phyloP scores from a whole-genome alignment of 1,139 yeast genomes.

The Pichia kudriavzevii region DNA sequence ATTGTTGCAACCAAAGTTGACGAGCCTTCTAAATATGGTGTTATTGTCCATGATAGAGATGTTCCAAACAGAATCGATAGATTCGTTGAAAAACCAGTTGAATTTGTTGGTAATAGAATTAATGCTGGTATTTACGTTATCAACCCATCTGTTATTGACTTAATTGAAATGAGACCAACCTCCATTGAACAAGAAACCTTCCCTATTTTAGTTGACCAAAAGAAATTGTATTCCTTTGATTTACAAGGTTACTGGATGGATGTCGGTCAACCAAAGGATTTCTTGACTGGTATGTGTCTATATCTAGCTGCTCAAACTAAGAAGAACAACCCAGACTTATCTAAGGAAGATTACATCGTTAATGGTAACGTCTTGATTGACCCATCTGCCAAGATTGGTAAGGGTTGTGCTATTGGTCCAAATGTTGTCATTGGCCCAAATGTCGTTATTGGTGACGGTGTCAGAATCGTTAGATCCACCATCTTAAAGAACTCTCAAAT shows the following conservation, averaged over 20 bases:
- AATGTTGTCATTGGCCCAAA: conserved; percentile 97
- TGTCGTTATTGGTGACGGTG: conserved; percentile 95
- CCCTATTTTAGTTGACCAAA: conserved; percentile 89
- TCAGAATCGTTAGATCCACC: conserved; percentile 94
- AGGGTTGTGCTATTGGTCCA: conserved; percentile 95
- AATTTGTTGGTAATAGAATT: conserved; percentile 96
- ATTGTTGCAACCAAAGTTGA: conserved; percentile 99
- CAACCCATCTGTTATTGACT: conserved; percentile 93
- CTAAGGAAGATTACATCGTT: conserved; percentile 63
- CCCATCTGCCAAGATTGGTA: conserved; percentile 89
- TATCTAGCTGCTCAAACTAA: conserved; percentile 83
- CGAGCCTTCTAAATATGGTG: conserved; percentile 99
- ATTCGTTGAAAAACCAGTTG: conserved; percentile 98
- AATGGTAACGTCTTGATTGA: conserved; percentile 94
- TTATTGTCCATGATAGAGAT: conserved; percentile 92
- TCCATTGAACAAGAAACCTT: conserved; percentile 99
- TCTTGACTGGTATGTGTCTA: conserved; percentile 90
- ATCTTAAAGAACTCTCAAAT: conserved; percentile 84
- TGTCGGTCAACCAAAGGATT: conserved; percentile 99
- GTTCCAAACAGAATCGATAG: conserved; percentile 93
- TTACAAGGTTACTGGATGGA: conserved; percentile 99
- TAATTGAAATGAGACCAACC: conserved; percentile 96
- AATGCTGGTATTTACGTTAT: conserved; percentile 95
- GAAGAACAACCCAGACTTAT: conserved; percentile 66
- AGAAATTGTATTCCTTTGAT: conserved; percentile 88